These are phyloP conservation scores for Metarhizium brunneum DNA, from an alignment of 2,329 filamentous ascomycete genomes.

Conservation along the genomic window DNA sequence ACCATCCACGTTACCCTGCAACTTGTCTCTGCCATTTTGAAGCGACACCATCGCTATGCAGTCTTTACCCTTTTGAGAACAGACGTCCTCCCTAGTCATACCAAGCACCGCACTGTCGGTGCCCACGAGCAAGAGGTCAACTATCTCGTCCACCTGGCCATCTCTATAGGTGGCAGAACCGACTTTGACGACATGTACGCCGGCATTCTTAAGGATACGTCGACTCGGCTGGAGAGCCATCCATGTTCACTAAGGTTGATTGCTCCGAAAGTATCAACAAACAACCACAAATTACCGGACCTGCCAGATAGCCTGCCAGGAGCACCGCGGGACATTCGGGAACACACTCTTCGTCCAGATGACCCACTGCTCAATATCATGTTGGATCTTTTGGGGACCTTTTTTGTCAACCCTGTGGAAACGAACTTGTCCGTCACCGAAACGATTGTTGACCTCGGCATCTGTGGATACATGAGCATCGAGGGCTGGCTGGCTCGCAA, in stretches of 20 bases:
- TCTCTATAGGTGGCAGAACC: conserved; percentile 57
- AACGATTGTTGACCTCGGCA: conserved; percentile 68
- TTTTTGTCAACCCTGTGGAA: conserved; percentile 85
- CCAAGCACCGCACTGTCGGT: conserved; percentile 56
- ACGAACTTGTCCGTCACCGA: conserved; percentile 85
- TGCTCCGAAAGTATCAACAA: conserved; percentile 47
- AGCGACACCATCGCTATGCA: conserved; percentile 81
- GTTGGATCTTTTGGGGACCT: conserved; percentile 63
- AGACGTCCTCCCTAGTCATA: conserved; percentile 44
- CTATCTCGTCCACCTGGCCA: conserved; percentile 58
- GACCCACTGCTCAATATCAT: conserved; percentile 58
- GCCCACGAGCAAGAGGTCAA: conserved; percentile 69
- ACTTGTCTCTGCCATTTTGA: conserved; percentile 75
- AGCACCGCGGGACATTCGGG: conserved; percentile 49
- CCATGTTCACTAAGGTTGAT: conserved; percentile 64
- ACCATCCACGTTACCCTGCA: conserved; percentile 86
- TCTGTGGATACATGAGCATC: conserved; percentile 75
- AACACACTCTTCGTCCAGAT: conserved; percentile 52
- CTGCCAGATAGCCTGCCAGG: conserved; percentile 48
- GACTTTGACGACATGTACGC: conserved; percentile 68
- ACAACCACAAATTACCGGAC: conserved; percentile 46
- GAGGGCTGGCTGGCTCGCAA: conserved; percentile 85
- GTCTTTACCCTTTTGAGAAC: conserved; percentile 66
- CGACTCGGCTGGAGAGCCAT: conserved; percentile 60
- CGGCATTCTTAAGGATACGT: conserved; percentile 60